Evolutionary conservation across 257 asterid genomes (phyloP), one percentile per base, ranked within the genome.

Genomic region (Lavandula angustifolia): DNA sequence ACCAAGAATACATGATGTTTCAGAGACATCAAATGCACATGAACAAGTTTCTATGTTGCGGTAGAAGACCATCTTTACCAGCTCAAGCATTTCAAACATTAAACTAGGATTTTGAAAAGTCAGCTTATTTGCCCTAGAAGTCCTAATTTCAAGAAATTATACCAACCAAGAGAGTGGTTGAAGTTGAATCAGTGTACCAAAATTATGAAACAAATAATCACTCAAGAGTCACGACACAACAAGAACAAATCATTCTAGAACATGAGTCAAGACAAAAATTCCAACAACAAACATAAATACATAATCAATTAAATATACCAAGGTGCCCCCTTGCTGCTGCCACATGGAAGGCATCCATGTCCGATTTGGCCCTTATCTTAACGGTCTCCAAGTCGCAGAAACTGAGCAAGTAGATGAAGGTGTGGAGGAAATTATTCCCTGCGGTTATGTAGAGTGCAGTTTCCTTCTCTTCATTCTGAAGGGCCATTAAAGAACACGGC

Each of bases 261-360:
- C 18, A 55, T 3, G 33, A 46, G 64, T 10, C 9, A 32, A 59
- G 38, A 4, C n/a, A 40, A 42, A 42, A 55, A 44, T 12, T 56
- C 51, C 4, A 59, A 72, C 0, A 72, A 22, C 40, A 22, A 18
- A 64, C 34, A 69, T 16, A 67, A 41, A 7, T 40, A 62, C 48
- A 4, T 41, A 6, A n/a, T 49, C 11, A 52, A 52, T 16, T 53
- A 54, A 29, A 48, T 10, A 50, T 81, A 92, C 99, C 95, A n/a
- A 84, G 72, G 76, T 89, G 87, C 8, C 99, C 99, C 74, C 66
- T 83, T 2, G 91, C 73, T 29, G 99, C 94, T 31, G 97, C 96
- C 16, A 89, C 87, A 62, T 90, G 95, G 54, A 92, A 82, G 56
- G 87, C 87, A 72, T 87, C 60, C 82, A 85, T 78, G 79, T 89